Base-by-base conservation (phyloP, 2,329 filamentous ascomycete species). In the Cordyceps fumosorosea region DNA sequence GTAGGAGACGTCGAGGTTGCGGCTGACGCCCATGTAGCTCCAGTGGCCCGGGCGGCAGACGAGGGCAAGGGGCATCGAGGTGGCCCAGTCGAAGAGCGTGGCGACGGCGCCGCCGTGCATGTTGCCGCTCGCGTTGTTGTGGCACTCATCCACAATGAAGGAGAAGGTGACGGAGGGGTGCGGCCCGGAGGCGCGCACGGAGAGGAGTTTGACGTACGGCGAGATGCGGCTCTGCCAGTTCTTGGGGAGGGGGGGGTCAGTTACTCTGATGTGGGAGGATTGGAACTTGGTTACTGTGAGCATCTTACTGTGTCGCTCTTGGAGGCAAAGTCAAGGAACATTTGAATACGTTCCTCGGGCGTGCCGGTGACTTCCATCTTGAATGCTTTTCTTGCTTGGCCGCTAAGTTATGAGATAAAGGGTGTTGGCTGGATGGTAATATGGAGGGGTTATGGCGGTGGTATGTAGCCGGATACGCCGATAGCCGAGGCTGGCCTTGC, bases 1-100 rank as follows among this genome's bases (percentile, higher is more conserved):
- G 71, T 89, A 91, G 0, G 85, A 89, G 48, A 88, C 80, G 67
- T 81, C 85, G 60, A 91, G 77, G 29, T 84, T 86, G 63, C 88
- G 81, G 69, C 79, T 85, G 29, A 91, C 87, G 44, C 88, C 88
- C 26, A 86, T 78, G 45, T 75, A 76, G 62, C 79, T 75, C 82
- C 88, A 89, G 70, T 81, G 84, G 6, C 85, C 87, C 0, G 82
- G 83, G 24, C 75, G 76, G 51, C 81, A 80, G 57, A 88, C 72
- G 44, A 86, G 78, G 11, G 80, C 73, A 14, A 90, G 72, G 3
- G 84, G 77, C 20, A 84, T 71, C 3, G 84, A 84, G 0, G 89
- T 90, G 67, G 84, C 80, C 62, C 83, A 76, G 74, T 91, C 89
- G 66, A 90, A 87, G 4, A 91, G 73, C 0, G 87, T 87, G 2